A percentile compares a stretch with the other conserved stretches of the same genome.
Evolutionary conservation across 2,329 filamentous ascomycete species (phyloP).

Genomic region (Myrmaecium sp.): DNA sequence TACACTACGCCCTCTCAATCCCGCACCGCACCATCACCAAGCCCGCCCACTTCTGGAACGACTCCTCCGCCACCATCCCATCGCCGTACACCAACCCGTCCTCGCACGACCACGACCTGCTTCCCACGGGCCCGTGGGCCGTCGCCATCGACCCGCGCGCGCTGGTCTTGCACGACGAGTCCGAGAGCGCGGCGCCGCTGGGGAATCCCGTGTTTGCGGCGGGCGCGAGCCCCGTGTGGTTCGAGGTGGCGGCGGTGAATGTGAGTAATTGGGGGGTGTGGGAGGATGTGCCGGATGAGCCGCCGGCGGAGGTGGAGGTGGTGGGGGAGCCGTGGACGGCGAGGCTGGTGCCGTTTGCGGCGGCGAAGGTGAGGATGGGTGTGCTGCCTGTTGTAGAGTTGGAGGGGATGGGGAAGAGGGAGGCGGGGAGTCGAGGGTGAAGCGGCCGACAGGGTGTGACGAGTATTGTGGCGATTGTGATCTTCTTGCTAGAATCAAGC

Average conservation of each 20-base stretch:
- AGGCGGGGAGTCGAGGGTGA: too few relatives aligned
- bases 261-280: slow-evolving; percentile 17
- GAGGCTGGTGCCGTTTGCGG: slow-evolving; percentile 19
- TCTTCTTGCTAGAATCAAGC: too few relatives aligned
- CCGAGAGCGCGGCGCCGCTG: slow-evolving; percentile 4
- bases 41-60: slow-evolving; percentile 7
- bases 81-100: slow-evolving; percentile 7
- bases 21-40: slow-evolving; percentile 8
- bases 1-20: slow-evolving; percentile 21
- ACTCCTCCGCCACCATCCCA: slow-evolving; percentile 2
- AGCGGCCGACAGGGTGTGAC: too few relatives aligned
- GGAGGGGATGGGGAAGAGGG: too few relatives aligned
- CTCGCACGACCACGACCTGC: slow-evolving; percentile 11
- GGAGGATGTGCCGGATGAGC: slow-evolving; percentile 13
- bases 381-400: slow-evolving; percentile 16
- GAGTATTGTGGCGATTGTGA: too few relatives aligned
- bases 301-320: slow-evolving; percentile 9
- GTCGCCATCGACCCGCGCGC: slow-evolving; percentile 19
- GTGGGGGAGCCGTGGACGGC: slow-evolving; percentile 8
- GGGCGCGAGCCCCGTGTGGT: slow-evolving; percentile 14
- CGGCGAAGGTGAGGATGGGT: slow-evolving; percentile 20
- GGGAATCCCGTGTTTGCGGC: slow-evolving; percentile 18
- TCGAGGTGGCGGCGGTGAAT: slow-evolving; percentile 15
- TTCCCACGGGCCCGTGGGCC: slow-evolving; percentile 18
- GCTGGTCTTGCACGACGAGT: slow-evolving; percentile 6